Conservation (phyloP, 306 rosid genomes). For the Canavalia ensiformis region DNA sequence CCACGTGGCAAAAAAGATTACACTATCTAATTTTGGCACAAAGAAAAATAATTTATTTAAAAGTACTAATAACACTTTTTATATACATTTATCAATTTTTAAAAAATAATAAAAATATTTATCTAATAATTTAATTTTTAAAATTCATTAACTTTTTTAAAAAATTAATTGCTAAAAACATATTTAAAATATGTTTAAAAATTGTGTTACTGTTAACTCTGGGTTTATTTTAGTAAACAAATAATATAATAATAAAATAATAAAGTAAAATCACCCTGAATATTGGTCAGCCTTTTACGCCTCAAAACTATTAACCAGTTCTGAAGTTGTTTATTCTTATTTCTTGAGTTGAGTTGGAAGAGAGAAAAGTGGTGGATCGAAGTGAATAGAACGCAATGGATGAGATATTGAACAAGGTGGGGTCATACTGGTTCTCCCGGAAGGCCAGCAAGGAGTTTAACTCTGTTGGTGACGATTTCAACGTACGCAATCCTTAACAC, state of each 20-base stretch:
- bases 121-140: too few species aligned
- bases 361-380: conserved; percentile 1
- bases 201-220: too few species aligned
- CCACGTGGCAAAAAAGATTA: neutral
- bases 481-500: conserved; percentile 53
- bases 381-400: conserved; percentile 58
- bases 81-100: too few species aligned
- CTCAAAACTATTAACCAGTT: neutral
- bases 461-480: conserved; percentile 84
- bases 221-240: neutral
- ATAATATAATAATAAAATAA: neutral
- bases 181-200: too few species aligned
- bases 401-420: conserved; percentile 86
- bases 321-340: neutral
- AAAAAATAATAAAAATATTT: too few species aligned
- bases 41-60: neutral
- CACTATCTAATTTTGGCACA: neutral
- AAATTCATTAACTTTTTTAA: too few species aligned
- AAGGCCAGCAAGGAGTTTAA: conserved; percentile 75
- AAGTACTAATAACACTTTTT: too few species aligned
- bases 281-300: neutral
- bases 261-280: neutral
- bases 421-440: conserved; percentile 89
- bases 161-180: too few species aligned
- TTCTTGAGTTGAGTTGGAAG: neutral